These are phyloP conservation scores for Daldinia caldariorum DNA, from an alignment of 495 filamentous ascomycete species.

Conservation along the genomic window DNA sequence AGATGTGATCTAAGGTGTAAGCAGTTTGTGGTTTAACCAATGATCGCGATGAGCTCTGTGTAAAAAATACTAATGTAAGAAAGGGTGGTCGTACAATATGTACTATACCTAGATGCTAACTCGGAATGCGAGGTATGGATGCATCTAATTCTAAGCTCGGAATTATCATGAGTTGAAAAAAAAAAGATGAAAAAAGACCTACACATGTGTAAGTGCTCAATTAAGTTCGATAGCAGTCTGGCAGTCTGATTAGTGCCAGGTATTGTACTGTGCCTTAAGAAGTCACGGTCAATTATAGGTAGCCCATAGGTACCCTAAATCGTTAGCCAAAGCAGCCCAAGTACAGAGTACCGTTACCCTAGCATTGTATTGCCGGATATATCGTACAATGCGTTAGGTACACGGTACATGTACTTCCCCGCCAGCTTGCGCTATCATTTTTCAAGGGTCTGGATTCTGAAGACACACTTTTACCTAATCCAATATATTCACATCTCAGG, in stretches of 20 bases:
- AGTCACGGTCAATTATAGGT: too few species aligned
- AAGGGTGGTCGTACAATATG: neutral
- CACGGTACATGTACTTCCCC: slow-evolving; percentile 1
- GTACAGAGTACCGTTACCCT: neutral
- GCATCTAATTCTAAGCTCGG: neutral
- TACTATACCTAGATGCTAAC: neutral
- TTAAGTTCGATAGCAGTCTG: neutral
- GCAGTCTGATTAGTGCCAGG: too few species aligned
- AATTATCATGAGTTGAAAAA: neutral
- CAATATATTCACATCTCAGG: neutral
- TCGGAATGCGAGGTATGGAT: neutral
- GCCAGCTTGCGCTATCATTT: neutral
- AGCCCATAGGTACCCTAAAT: neutral
- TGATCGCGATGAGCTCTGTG: slow-evolving; percentile 11
- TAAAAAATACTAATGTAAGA: slow-evolving; percentile 1
- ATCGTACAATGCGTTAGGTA: neutral
- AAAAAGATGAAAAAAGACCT: too few species aligned
- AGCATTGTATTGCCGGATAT: neutral
- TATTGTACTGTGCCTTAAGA: too few species aligned
- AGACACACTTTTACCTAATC: slow-evolving; percentile 1
- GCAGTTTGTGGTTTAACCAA: slow-evolving; percentile 19
- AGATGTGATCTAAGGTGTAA: slow-evolving; percentile 2
- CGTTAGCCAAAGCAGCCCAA: neutral
- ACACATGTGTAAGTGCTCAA: neutral
- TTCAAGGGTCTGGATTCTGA: neutral